Evolutionary conservation across 306 rosid species (phyloP).

Genomic region (Cucurbita pepo): DNA sequence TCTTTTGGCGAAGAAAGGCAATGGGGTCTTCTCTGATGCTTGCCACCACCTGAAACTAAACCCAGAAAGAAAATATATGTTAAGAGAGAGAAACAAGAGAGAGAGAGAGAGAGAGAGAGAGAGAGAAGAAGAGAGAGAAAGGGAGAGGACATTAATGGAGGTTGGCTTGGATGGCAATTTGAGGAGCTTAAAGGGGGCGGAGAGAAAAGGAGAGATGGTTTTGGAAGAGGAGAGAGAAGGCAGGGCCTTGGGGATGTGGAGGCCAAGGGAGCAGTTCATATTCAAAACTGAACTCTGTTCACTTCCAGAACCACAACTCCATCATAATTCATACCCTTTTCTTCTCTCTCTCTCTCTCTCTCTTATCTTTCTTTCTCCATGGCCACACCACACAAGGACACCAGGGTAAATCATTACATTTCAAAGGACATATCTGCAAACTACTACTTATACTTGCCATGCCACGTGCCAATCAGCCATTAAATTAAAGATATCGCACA

Average conservation of each 20-base stretch:
- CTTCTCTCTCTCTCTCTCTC: neutral
- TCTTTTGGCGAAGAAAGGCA: slow-evolving; percentile 16
- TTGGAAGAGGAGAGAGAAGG: slow-evolving; percentile 36
- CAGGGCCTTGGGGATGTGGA: slow-evolving; percentile 61
- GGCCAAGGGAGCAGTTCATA: slow-evolving; percentile 47
- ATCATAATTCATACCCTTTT: neutral
- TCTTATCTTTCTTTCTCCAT: neutral
- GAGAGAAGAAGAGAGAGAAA: neutral
- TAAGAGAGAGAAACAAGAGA: neutral
- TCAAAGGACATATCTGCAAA: neutral
- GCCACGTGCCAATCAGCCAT: too few species aligned
- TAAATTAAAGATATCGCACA: too few species aligned
- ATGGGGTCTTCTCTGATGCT: slow-evolving; percentile 22
- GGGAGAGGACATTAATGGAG: slow-evolving; percentile 9
- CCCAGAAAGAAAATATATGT: neutral
- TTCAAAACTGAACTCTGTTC: slow-evolving; percentile 21
- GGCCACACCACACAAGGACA: neutral
- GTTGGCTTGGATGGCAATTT: slow-evolving; percentile 8
- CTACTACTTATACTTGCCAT: neutral
- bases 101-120: too few species aligned
- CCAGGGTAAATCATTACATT: neutral
- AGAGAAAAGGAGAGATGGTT: slow-evolving; percentile 14
- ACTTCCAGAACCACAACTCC: neutral
- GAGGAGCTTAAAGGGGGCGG: slow-evolving; percentile 22
- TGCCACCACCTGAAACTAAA: slow-evolving; percentile 24